phyloP scores from a whole-genome alignment of 345 rosid genomes.

The Viola odorata region DNA sequence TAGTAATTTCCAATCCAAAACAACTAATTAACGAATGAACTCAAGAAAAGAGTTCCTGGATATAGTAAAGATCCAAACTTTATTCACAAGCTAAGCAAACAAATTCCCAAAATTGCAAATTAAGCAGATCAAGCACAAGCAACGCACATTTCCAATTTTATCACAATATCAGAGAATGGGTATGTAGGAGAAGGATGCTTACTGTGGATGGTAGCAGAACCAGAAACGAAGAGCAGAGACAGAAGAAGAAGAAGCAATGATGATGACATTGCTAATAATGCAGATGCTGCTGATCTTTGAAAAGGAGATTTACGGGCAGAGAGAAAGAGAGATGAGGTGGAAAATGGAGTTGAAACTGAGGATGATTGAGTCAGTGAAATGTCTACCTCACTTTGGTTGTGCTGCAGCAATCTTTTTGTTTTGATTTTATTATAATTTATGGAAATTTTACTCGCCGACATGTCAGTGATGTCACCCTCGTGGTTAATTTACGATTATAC shows the following conservation, averaged over 20 bases:
- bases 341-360: conserved; percentile 2
- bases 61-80: neutral
- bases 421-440: neutral
- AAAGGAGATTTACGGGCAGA: neutral
- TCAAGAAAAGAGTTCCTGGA: conserved; percentile 19
- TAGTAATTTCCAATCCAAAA: neutral
- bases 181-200: conserved; percentile 9
- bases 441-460: too few species aligned
- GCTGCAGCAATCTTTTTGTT: conserved; percentile 7
- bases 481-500: too few species aligned
- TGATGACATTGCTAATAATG: conserved; percentile 15
- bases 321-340: neutral
- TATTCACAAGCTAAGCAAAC: neutral
- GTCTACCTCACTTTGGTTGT: conserved; percentile 25
- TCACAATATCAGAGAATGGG: neutral
- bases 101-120: neutral
- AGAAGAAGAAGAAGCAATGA: conserved; percentile 13
- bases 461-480: conserved; percentile 11
- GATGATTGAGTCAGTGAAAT: conserved; percentile 9
- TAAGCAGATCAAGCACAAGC: neutral
- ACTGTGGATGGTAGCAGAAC: conserved; percentile 35
- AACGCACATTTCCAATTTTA: neutral
- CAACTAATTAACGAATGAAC: neutral
- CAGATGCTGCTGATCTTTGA: neutral
- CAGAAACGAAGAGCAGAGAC: conserved; percentile 26